Percentiles rank a stretch among this genome's conserved stretches.
These are phyloP conservation scores for Phytophthora sp. DNA, from an alignment of 352 stramenopile species.

Conservation along the genomic window DNA sequence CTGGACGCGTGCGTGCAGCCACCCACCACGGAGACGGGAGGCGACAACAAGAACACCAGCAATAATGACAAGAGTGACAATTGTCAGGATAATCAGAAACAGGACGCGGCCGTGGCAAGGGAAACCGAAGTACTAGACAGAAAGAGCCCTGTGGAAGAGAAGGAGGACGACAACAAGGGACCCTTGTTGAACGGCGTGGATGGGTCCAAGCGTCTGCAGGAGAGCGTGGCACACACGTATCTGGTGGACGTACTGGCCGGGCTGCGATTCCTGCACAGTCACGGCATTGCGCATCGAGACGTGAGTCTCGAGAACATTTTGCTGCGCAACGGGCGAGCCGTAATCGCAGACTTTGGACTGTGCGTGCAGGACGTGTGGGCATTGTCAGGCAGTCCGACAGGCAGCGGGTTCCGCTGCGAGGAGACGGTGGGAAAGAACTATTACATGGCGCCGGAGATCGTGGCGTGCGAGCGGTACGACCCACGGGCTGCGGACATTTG, in stretches of 20 bases:
- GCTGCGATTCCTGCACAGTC: slow-evolving; percentile 64
- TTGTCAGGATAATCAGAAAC: slow-evolving; percentile 16
- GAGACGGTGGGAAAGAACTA: slow-evolving; percentile 93
- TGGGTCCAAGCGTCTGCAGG: slow-evolving; percentile 46
- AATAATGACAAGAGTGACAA: slow-evolving; percentile 1
- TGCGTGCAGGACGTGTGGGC: slow-evolving; percentile 56
- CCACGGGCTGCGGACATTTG: slow-evolving; percentile 93
- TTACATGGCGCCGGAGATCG: slow-evolving; percentile 97
- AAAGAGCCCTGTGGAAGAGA: slow-evolving; percentile 13
- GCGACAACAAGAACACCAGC: slow-evolving; percentile 10
- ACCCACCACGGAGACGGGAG: not conserved
- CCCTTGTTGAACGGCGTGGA: slow-evolving; percentile 29
- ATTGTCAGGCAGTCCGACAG: not conserved
- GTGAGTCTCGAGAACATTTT: slow-evolving; percentile 98
- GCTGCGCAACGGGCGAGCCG: slow-evolving; percentile 61
- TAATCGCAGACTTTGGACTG: slow-evolving; percentile 78
- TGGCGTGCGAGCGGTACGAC: slow-evolving; percentile 87
- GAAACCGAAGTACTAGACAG: not conserved
- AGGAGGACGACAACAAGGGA: slow-evolving; percentile 2
- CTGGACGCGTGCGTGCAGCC: slow-evolving; percentile 60
- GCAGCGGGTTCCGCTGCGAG: slow-evolving; percentile 46
- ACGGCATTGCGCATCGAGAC: slow-evolving; percentile 92
- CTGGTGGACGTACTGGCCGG: slow-evolving; percentile 75
- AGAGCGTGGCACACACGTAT: slow-evolving; percentile 56
- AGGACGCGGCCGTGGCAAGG: slow-evolving; percentile 1